These are phyloP conservation scores for Sodiomyces alkalinus DNA, from an alignment of 2,329 filamentous ascomycete species.

Conservation along the genomic window DNA sequence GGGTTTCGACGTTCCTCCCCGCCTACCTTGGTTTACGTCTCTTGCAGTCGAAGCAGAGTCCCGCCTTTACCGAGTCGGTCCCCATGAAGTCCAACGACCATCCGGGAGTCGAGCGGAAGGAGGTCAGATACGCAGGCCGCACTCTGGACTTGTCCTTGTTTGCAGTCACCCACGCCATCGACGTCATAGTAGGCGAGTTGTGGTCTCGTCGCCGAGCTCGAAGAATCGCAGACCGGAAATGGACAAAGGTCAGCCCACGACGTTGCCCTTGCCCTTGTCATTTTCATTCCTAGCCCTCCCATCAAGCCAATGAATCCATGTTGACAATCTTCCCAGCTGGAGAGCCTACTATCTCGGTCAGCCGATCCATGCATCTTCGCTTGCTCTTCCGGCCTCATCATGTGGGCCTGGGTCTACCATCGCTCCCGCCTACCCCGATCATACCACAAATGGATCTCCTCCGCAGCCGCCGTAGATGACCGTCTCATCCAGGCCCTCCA, in stretches of 20 bases:
- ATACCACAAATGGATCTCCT: slow-evolving; percentile 72
- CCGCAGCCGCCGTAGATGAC: slow-evolving; percentile 58
- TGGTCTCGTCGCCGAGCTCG: slow-evolving; percentile 39
- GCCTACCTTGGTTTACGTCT: slow-evolving; percentile 41
- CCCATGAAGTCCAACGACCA: slow-evolving; percentile 13
- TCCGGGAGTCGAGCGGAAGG: slow-evolving; percentile 12
- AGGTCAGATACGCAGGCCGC: slow-evolving; percentile 40
- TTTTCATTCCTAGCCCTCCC: slow-evolving; percentile 6
- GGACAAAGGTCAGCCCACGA: too few species aligned
- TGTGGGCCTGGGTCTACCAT: slow-evolving; percentile 80
- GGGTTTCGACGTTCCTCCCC: slow-evolving; percentile 40
- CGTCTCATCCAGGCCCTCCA: slow-evolving; percentile 63
- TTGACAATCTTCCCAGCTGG: slow-evolving; percentile 13
- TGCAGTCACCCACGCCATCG: slow-evolving; percentile 53
- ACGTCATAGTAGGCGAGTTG: slow-evolving; percentile 50
- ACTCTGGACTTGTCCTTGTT: slow-evolving; percentile 78
- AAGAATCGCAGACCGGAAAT: slow-evolving; percentile 26
- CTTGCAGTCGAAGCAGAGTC: slow-evolving; percentile 38
- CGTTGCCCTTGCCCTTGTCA: too few species aligned
- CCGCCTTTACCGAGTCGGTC: slow-evolving; percentile 24
- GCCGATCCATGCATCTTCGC: slow-evolving; percentile 61
- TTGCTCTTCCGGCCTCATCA: slow-evolving; percentile 56
- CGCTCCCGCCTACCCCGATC: slow-evolving; percentile 54
- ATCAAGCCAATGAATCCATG: background rate
- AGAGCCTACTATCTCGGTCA: slow-evolving; percentile 24